Evolutionary conservation across 768 basidiomycete species (phyloP), one percentile per base, ranked within the genome.

Genomic region (Imleria badia): DNA sequence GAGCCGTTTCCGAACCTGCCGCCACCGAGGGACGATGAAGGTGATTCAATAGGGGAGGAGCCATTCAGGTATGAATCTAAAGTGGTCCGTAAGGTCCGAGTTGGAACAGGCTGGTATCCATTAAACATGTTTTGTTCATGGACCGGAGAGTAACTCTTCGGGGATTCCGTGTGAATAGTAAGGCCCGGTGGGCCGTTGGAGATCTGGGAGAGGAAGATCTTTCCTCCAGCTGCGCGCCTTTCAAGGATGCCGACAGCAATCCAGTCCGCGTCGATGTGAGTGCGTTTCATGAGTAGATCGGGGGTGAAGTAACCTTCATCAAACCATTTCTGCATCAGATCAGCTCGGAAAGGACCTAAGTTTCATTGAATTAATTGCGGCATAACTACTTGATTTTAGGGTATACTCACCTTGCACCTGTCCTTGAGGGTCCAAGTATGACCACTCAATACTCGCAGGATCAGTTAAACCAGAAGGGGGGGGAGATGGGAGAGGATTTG

Each of bases 251-350:
- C 81, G 9, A 91, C 82, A 45, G 85, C 74, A 47, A 75, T 80
- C 87, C 87, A 92, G 13, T 85, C 80, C 13, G 65, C 62, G 66
- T 92, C 90, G 48, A 88, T 59, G 57, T 81, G 78, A n/a, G 81
- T 83, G 43, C 94, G 84, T 67, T 88, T 91, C 83, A 95, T 87
- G 33, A 90, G 83, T 23, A 98, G 79, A 58, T 91, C 86, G 26
- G 85, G 75, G 10, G 83, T 76, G 65, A 98, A 98, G 72, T 95
- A 98, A 15, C 91, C 89, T 63, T 89, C 89, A 47, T 91, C 85
- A 66, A 85, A 87, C 94, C 94, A 97, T 65, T 91, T 91, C 74
- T 96, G 94, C 94, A 98, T 96, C 51, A 89, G 62, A 56, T 87
- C 84, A 26, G 91, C 92, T 42, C 80, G 81, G 78, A 96, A 98